A percentile compares a stretch with the other conserved stretches of the same genome.
phyloP scores from a whole-genome alignment of 2,329 filamentous ascomycete genomes.

The Amauroascus niger region DNA sequence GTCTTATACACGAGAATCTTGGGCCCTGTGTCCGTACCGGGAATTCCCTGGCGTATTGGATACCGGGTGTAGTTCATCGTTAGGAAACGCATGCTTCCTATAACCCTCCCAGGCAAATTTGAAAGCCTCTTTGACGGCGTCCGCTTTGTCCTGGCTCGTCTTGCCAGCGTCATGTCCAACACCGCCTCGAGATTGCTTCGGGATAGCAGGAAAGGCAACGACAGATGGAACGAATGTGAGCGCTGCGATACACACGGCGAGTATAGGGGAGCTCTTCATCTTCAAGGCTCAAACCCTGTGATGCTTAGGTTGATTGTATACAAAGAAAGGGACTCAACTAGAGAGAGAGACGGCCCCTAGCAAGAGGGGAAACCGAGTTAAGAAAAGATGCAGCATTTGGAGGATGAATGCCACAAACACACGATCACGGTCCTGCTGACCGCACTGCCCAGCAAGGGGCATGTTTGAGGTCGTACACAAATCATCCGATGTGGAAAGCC shows the following conservation, averaged over 20 bases:
- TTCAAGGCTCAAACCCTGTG: neutral
- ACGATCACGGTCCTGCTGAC: too few species aligned
- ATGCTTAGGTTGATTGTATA: too few species aligned
- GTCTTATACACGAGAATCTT: neutral
- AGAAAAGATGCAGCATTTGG: too few species aligned
- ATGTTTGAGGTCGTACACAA: too few species aligned
- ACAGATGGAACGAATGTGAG: conserved; percentile 8
- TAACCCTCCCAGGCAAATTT: conserved; percentile 64
- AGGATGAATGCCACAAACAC: too few species aligned
- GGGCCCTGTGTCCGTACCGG: conserved; percentile 45
- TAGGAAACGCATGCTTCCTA: conserved; percentile 61
- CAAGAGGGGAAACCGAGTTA: too few species aligned
- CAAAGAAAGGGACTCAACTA: too few species aligned
- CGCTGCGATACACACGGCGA: conserved; percentile 3
- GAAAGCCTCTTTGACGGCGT: conserved; percentile 59
- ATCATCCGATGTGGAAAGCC: too few species aligned
- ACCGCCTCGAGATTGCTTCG: neutral
- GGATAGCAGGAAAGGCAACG: conserved; percentile 9
- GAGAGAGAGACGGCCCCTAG: neutral
- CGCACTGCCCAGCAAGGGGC: too few species aligned
- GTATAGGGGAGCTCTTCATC: conserved; percentile 5
- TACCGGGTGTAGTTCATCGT: conserved; percentile 64
- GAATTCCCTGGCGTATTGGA: conserved; percentile 58
- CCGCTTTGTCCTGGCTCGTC: conserved; percentile 36
- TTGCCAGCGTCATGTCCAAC: neutral